phyloP scores from a whole-genome alignment of 805 yeast genomes.

The Saccharomycopsis fibuligera region DNA sequence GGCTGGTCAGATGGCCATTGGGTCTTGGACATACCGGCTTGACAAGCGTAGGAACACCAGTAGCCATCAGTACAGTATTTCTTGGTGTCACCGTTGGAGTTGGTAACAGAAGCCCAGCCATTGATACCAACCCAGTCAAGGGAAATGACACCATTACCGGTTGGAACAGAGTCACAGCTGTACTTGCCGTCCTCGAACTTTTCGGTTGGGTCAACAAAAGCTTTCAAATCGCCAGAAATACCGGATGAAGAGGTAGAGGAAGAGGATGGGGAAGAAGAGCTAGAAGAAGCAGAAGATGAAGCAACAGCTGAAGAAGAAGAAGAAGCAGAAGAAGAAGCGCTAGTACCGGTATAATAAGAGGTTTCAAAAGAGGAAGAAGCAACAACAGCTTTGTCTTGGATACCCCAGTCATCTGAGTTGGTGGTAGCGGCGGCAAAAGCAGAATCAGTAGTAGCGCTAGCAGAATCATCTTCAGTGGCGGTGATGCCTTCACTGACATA shows the following conservation, averaged over 20 bases:
- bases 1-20: slow-evolving; percentile 96
- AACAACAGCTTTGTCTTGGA: slow-evolving; percentile 37
- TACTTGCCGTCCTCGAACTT: slow-evolving; percentile 65
- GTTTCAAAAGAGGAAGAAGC: slow-evolving; percentile 56
- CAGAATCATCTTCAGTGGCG: neutral
- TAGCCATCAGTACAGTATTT: slow-evolving; percentile 79
- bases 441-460: neutral
- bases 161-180: slow-evolving; percentile 61
- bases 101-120: slow-evolving; percentile 72
- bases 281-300: slow-evolving; percentile 31
- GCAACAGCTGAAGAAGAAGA: slow-evolving; percentile 29
- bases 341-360: slow-evolving; percentile 46
- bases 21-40: slow-evolving; percentile 97
- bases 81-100: slow-evolving; percentile 52
- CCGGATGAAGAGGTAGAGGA: slow-evolving; percentile 25
- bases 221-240: slow-evolving; percentile 49
- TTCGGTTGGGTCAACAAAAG: slow-evolving; percentile 49
- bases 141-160: slow-evolving; percentile 78
- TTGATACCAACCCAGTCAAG: slow-evolving; percentile 69
- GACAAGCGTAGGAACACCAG: slow-evolving; percentile 97
- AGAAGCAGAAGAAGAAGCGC: slow-evolving; percentile 59
- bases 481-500: neutral
- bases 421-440: slow-evolving; percentile 31
- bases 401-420: too few relatives aligned
- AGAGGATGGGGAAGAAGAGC: slow-evolving; percentile 14